These are phyloP conservation scores for Podospora comata DNA, from an alignment of 495 filamentous ascomycete species.

Conservation along the genomic window DNA sequence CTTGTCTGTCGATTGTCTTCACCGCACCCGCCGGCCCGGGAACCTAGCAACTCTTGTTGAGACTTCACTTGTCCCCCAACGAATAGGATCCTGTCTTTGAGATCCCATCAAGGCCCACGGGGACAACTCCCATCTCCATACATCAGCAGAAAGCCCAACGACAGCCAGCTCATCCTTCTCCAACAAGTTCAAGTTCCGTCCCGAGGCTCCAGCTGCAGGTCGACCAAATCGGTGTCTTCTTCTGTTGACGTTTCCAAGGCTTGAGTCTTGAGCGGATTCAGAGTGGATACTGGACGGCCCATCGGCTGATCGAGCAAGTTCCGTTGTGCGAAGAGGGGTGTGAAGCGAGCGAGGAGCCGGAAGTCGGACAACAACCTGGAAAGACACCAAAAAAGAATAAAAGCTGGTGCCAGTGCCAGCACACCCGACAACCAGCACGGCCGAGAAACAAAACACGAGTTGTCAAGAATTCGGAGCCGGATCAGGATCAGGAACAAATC, in stretches of 20 bases:
- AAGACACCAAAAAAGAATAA: not conserved
- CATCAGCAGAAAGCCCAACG: not conserved
- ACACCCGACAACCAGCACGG: not conserved
- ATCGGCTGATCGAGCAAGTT: slow-evolving; percentile 13
- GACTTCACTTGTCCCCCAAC: not conserved
- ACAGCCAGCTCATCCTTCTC: slow-evolving; percentile 3
- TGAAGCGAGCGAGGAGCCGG: slow-evolving; percentile 3
- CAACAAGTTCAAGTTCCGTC: not conserved
- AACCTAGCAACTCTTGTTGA: not conserved
- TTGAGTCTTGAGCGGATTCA: slow-evolving; percentile 6
- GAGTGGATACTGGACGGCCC: slow-evolving; percentile 14
- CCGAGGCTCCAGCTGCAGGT: slow-evolving; percentile 24
- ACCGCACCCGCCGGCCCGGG: not conserved
- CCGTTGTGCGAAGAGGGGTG: not conserved
- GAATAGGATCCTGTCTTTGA: not conserved
- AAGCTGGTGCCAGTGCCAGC: slow-evolving; percentile 9
- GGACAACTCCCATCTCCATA: not conserved
- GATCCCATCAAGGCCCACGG: not conserved
- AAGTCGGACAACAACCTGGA: not conserved
- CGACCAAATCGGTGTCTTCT: slow-evolving; percentile 16
- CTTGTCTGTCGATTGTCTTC: not conserved
- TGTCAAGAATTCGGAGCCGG: slow-evolving; percentile 3
- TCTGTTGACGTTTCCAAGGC: slow-evolving; percentile 12
- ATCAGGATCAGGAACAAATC: not conserved
- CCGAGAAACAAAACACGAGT: not conserved